Base-by-base conservation (phyloP, 768 basidiomycete species). In the Rhizopogon roseolus region DNA sequence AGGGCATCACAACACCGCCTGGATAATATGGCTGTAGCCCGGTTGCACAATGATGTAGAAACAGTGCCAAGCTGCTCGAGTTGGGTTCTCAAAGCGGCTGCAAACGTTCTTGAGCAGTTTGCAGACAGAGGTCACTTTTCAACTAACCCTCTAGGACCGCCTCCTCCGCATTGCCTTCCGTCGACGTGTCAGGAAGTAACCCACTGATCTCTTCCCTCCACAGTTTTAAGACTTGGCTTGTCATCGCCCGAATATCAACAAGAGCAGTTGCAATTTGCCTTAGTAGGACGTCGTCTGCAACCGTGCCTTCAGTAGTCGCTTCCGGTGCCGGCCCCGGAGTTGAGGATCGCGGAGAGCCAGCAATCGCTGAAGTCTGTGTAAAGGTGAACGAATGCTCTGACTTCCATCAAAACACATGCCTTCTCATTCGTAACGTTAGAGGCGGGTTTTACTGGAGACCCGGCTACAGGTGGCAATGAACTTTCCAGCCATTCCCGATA, bases 1-100 rank as follows among this genome's bases (percentile, higher is more conserved):
- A 98, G 79, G 7, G 86, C 83, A 58, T 97, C 95, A 56, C 84
- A 87, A 59, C 89, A 93, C n/a, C 92, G 83, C 55, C 81, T 80
- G 16, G 82, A 82, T 27, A 98, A 73, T 50, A 96, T 85, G 10
- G 73, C 64, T 25, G 88, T 67, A 52, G 96, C 81, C 51, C 90
- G 86, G 27, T 65, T 74, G 5, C 84, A 80, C 54, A 90, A 68
- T 3, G 81, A 74, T 13, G 79, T 73, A n/a, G 84, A 72, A n/a
- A 85, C 65, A 3, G 75, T 66, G 1, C 73, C 72, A 5, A 93
- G 57, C 6, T 62, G 59, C 8, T 76, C 64, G 5, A 94, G 68
- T 0, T 81, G 73, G 27, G 79, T 73, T 54, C 68, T 69, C 52
- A 94, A 76, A 9, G 78, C 80, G 63, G 77, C 88, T 88, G 62